phyloP scores from a whole-genome alignment of 2,329 filamentous ascomycete species.

The Penicillium capsulatum region DNA sequence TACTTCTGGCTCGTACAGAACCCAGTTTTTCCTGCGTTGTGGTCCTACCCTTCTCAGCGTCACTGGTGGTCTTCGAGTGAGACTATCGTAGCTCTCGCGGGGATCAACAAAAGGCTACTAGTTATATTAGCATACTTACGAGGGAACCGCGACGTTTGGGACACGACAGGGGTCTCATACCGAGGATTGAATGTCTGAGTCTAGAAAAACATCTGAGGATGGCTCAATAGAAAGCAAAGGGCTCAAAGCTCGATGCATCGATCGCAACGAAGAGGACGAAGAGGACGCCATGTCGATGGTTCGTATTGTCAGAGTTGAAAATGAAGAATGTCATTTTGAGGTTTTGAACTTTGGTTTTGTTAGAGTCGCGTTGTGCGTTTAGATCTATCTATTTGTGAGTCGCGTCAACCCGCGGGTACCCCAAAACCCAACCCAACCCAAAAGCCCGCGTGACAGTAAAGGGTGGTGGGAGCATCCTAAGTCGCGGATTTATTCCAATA shows the following conservation, averaged over 20 bases:
- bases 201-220: background rate
- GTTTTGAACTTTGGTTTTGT: background rate
- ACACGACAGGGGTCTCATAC: background rate
- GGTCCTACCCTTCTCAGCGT: background rate
- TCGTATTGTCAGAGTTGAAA: background rate
- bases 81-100: background rate
- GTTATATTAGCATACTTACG: background rate
- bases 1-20: background rate
- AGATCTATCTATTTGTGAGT: background rate
- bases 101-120: background rate
- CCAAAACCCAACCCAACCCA: conserved; percentile 1
- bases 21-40: background rate
- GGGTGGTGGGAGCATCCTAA: background rate
- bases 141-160: background rate
- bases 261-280: background rate
- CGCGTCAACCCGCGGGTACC: background rate
- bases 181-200: background rate
- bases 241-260: background rate
- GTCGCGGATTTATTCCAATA: background rate
- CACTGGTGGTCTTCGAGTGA: background rate
- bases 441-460: background rate
- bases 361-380: background rate
- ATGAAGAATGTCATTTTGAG: background rate
- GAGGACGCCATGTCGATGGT: background rate
- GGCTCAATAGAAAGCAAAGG: no score